These are phyloP conservation scores for Adansonia digitata DNA, from an alignment of 345 rosid species.

Conservation along the genomic window DNA sequence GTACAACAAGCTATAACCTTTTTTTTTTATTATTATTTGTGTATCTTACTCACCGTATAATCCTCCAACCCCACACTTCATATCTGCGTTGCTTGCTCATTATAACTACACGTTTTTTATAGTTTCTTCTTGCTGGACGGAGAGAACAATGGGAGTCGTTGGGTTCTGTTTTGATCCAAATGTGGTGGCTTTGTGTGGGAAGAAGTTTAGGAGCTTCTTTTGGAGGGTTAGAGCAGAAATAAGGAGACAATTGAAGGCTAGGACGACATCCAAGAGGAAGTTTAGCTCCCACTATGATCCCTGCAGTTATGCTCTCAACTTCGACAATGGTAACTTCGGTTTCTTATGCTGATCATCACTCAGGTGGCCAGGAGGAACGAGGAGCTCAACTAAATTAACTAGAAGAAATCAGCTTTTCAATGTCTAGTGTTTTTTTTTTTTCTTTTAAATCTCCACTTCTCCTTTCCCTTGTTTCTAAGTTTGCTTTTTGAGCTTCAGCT, in stretches of 20 bases:
- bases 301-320: slow-evolving; percentile 81
- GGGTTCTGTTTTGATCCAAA: slow-evolving; percentile 31
- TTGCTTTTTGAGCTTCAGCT: neutral
- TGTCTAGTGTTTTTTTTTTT: neutral
- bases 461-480: neutral
- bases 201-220: slow-evolving; percentile 51
- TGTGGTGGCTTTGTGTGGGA: slow-evolving; percentile 32
- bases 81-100: neutral
- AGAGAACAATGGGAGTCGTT: slow-evolving; percentile 16
- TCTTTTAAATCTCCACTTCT: neutral
- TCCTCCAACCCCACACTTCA: neutral
- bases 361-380: neutral
- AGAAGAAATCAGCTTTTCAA: neutral
- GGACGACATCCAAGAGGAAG: slow-evolving; percentile 29
- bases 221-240: slow-evolving; percentile 57
- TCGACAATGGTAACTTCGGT: slow-evolving; percentile 62
- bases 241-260: slow-evolving; percentile 37
- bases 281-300: slow-evolving; percentile 65
- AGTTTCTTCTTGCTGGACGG: neutral
- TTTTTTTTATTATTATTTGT: too few species aligned
- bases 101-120: neutral
- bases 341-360: slow-evolving; percentile 42
- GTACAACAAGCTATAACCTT: slow-evolving; percentile 16
- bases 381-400: neutral
- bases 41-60: neutral